Evolutionary conservation across 2,329 filamentous ascomycete genomes (phyloP), one percentile per base, ranked within the genome.

Genomic region (Alternaria incomplexa): DNA sequence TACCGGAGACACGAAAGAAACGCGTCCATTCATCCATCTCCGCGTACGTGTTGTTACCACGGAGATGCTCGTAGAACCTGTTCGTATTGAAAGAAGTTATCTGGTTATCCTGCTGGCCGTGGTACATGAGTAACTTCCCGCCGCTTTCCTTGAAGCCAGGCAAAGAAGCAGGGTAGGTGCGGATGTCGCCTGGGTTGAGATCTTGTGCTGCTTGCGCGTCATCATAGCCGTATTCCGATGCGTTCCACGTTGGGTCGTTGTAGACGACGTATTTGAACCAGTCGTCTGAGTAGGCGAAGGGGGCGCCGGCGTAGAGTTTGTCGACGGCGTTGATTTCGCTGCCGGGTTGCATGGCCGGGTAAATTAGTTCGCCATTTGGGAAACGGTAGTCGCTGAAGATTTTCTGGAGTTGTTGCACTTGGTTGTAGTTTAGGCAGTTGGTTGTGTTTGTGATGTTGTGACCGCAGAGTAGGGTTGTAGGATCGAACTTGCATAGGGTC

Each of bases 1-100:
- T 85, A 5, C 85, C 86, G 46, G 73, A 83, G 69, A 83, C 83
- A 43, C 82, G 80, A 77, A 87, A 87, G 73, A 81, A 83, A 23
- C 85, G 80, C 57, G 83, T 75, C 66, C 81, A 84, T 3, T 73
- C 66, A 30, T 69, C 63, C 66, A 74, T 70, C 2, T 46, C 47
- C 0, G 44, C 55, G 17, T 66, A 63, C 13, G 57, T 66, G 3
- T 56, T 57, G 4, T 20, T n/a, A 0, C 63, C 68, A 4, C 61
- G 54, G 3, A 85, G 73, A 43, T 83, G 75, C 50, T 83, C 73
- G 73, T 85, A 85, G 76, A 83, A 85, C 17, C 81, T 74, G 20
- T 80, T 77, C 4, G 79, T 80, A 58, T 82, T 83, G 44, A 79
- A 78, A 5, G 75, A 77, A 6, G 79, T 79, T 61, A 85, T 83